phyloP scores from a whole-genome alignment of 1,139 yeast species.

The Pichia inconspicua region DNA sequence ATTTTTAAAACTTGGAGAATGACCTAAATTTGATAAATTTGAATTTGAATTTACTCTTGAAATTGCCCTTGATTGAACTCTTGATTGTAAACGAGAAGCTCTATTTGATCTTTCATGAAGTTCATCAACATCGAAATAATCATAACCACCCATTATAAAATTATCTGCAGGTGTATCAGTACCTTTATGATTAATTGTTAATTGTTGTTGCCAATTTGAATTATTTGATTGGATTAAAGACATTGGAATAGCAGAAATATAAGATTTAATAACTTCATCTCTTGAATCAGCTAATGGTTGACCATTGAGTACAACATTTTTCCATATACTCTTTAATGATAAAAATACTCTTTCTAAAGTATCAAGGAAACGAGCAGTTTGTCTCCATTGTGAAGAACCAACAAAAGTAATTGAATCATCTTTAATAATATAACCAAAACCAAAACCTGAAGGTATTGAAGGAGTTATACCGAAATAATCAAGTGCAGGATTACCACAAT shows the following conservation, averaged over 20 bases:
- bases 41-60: slow-evolving; percentile 15
- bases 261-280: slow-evolving; percentile 20
- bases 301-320: slow-evolving; percentile 21
- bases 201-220: slow-evolving; percentile 12
- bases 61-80: slow-evolving; percentile 19
- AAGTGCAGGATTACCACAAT: slow-evolving; percentile 76
- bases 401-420: slow-evolving; percentile 58
- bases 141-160: slow-evolving; percentile 57
- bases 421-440: slow-evolving; percentile 62
- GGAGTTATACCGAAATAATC: slow-evolving; percentile 71
- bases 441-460: slow-evolving; percentile 67
- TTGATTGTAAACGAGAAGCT: slow-evolving; percentile 22
- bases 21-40: slow-evolving; percentile 8
- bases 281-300: slow-evolving; percentile 10
- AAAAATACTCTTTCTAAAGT: slow-evolving; percentile 55
- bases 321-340: slow-evolving; percentile 44
- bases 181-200: not conserved
- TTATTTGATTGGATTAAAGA: slow-evolving; percentile 25
- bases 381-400: slow-evolving; percentile 63
- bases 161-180: slow-evolving; percentile 12
- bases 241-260: slow-evolving; percentile 26
- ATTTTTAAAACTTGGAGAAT: slow-evolving; percentile 11
- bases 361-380: slow-evolving; percentile 58
- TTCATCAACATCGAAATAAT: slow-evolving; percentile 67
- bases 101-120: slow-evolving; percentile 30